Evolutionary conservation across 495 filamentous ascomycete genomes (phyloP).

Genomic region (Jackrogersella minutella): DNA sequence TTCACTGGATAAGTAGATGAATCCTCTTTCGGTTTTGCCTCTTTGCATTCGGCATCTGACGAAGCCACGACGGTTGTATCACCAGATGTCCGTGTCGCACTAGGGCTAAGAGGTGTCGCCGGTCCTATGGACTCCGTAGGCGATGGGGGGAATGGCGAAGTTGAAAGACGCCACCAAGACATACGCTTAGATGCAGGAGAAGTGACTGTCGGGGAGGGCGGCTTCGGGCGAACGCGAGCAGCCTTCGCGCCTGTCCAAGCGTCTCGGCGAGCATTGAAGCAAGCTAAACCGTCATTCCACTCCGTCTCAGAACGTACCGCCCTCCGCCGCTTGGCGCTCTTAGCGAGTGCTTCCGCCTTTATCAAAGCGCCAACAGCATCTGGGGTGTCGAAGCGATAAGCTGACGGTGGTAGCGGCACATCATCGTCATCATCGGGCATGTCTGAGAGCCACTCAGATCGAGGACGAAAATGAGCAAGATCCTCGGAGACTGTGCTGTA

Average conservation of each 20-base stretch:
- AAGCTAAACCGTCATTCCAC: slow-evolving; percentile 83
- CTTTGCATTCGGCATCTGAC: slow-evolving; percentile 37
- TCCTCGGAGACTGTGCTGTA: slow-evolving; percentile 60
- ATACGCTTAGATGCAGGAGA: slow-evolving; percentile 47
- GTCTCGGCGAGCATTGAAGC: slow-evolving; percentile 77
- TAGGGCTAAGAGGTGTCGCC: slow-evolving; percentile 37
- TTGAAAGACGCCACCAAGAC: slow-evolving; percentile 46
- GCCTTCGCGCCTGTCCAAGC: slow-evolving; percentile 83
- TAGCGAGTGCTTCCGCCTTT: slow-evolving; percentile 48
- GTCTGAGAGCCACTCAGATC: slow-evolving; percentile 58
- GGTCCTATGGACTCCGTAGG: slow-evolving; percentile 33
- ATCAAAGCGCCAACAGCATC: slow-evolving; percentile 63
- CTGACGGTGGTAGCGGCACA: slow-evolving; percentile 41
- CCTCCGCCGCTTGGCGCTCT: slow-evolving; percentile 67
- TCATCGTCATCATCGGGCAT: slow-evolving; percentile 51
- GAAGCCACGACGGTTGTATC: slow-evolving; percentile 40
- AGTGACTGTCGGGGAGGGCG: slow-evolving; percentile 39
- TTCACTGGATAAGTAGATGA: slow-evolving; percentile 49
- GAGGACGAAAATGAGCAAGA: slow-evolving; percentile 49
- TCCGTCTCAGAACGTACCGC: slow-evolving; percentile 75
- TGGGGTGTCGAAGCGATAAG: slow-evolving; percentile 71
- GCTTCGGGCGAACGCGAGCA: slow-evolving; percentile 51
- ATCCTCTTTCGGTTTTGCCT: slow-evolving; percentile 31
- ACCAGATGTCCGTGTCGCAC: slow-evolving; percentile 40
- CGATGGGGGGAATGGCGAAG: slow-evolving; percentile 33